Evolutionary conservation across 306 rosid genomes (phyloP).

Genomic region (Vachellia pachyceras): DNA sequence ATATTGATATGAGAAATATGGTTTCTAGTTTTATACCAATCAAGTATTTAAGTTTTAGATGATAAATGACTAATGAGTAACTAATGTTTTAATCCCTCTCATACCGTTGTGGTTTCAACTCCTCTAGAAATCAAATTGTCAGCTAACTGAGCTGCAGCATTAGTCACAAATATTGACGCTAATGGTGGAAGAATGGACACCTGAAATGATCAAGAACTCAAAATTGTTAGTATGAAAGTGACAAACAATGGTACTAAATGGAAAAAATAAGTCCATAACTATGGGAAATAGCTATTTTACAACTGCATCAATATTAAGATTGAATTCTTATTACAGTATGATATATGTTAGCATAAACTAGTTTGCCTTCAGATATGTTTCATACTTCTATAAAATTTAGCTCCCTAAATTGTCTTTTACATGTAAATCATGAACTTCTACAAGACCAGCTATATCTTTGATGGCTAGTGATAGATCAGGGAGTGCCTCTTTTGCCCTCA

Average conservation of each 20-base stretch:
- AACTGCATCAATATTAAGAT: background rate
- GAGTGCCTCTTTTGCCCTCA: background rate
- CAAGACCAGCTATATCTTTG: background rate
- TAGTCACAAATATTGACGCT: slow-evolving; percentile 80
- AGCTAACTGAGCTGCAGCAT: slow-evolving; percentile 79
- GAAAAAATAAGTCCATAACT: background rate
- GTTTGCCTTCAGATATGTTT: background rate
- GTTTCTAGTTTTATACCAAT: background rate
- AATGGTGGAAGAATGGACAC: slow-evolving; percentile 94
- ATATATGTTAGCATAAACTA: background rate
- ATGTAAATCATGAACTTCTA: background rate
- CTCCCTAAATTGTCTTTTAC: background rate
- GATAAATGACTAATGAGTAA: slow-evolving; percentile 15
- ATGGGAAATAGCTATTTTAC: background rate
- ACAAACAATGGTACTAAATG: background rate
- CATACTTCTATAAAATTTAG: background rate
- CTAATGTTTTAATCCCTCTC: slow-evolving; percentile 38
- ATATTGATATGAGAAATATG: slow-evolving; percentile 5
- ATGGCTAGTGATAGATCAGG: background rate
- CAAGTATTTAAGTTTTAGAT: slow-evolving; percentile 4
- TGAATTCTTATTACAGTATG: background rate
- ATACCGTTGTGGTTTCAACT: slow-evolving; percentile 84
- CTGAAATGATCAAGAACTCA: slow-evolving; percentile 52
- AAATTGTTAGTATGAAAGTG: slow-evolving; percentile 17
- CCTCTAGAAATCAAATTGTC: slow-evolving; percentile 88